phyloP scores from a whole-genome alignment of 768 basidiomycete genomes.

The Pulveroboletus sp. region DNA sequence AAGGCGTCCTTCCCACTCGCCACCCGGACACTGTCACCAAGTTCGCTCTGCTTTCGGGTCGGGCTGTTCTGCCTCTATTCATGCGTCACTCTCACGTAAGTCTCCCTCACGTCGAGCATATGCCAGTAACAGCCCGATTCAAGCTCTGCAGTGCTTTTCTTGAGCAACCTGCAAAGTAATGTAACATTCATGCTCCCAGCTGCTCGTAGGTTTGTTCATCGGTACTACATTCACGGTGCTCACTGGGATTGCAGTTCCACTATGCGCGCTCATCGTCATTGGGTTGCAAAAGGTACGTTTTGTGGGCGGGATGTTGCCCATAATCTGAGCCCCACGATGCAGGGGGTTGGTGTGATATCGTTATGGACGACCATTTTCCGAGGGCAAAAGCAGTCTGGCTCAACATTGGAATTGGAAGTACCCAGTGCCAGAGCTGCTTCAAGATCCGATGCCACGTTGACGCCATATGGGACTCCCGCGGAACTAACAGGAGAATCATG shows the following conservation, averaged over 20 bases:
- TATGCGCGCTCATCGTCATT: constrained; percentile 47
- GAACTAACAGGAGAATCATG: constrained; percentile 3
- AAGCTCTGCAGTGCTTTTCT: constrained; percentile 39
- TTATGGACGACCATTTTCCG: constrained; percentile 28
- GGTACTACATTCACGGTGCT: not conserved
- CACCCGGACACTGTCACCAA: constrained; percentile 31
- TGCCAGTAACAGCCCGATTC: not conserved
- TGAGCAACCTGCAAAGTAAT: constrained; percentile 25
- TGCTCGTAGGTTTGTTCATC: constrained; percentile 35
- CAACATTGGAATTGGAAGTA: constrained; percentile 12
- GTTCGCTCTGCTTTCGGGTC: constrained; percentile 38
- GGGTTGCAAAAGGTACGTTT: constrained; percentile 45
- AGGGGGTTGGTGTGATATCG: constrained; percentile 43
- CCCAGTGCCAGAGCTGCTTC: constrained; percentile 24
- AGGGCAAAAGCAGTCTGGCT: constrained; percentile 7
- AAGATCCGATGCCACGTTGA: constrained; percentile 11
- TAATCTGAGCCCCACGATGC: not conserved
- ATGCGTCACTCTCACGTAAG: constrained; percentile 43
- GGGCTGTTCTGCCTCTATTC: constrained; percentile 46
- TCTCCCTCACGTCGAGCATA: not conserved
- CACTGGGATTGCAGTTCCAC: constrained; percentile 40
- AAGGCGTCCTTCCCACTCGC: constrained; percentile 42
- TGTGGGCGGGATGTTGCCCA: not conserved
- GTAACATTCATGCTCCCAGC: constrained; percentile 52
- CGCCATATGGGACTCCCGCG: not conserved